Percentiles rank a stretch among this genome's conserved stretches.
These are phyloP conservation scores for Linderina pennispora DNA, from an alignment of 192 early-diverging fungal genomes.

Conservation along the genomic window DNA sequence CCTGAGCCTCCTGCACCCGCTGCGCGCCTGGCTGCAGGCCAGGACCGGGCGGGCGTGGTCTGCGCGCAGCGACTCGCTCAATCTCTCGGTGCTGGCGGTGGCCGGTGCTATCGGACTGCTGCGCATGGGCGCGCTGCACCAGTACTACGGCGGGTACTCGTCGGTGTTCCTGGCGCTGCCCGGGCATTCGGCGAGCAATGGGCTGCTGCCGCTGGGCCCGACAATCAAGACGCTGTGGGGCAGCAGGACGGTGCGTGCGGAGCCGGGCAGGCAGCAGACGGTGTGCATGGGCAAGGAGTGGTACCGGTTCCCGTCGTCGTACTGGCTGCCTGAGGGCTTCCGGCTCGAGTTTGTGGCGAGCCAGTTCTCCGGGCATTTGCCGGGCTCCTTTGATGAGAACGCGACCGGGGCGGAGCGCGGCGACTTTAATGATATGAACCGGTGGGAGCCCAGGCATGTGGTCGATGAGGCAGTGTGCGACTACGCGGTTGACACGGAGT, in stretches of 20 bases:
- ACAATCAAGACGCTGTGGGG: constrained; percentile 6
- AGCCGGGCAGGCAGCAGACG: neutral
- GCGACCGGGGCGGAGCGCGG: constrained; percentile 11
- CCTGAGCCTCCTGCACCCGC: constrained; percentile 50
- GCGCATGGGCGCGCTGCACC: constrained; percentile 60
- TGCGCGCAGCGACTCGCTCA: constrained; percentile 3
- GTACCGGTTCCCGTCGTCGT: constrained; percentile 92
- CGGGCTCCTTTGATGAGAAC: constrained; percentile 58
- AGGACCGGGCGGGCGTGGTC: constrained; percentile 1
- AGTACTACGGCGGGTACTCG: constrained; percentile 74
- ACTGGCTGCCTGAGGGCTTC: constrained; percentile 72
- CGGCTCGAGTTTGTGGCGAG: constrained; percentile 64
- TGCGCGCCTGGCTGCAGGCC: constrained; percentile 21
- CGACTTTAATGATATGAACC: constrained; percentile 32
- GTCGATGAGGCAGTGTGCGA: constrained; percentile 9
- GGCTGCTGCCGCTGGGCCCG: constrained; percentile 20
- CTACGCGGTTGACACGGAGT: constrained; percentile 17
- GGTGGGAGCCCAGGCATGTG: constrained; percentile 31
- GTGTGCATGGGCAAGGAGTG: constrained; percentile 94
- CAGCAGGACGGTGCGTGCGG: neutral
- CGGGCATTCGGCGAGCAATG: constrained; percentile 8
- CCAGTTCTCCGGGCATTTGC: constrained; percentile 72
- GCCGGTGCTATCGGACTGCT: constrained; percentile 55
- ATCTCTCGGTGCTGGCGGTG: constrained; percentile 40
- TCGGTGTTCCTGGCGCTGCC: constrained; percentile 50